Conservation (phyloP, 2,329 filamentous ascomycete species). For the Metarhizium humberi region DNA sequence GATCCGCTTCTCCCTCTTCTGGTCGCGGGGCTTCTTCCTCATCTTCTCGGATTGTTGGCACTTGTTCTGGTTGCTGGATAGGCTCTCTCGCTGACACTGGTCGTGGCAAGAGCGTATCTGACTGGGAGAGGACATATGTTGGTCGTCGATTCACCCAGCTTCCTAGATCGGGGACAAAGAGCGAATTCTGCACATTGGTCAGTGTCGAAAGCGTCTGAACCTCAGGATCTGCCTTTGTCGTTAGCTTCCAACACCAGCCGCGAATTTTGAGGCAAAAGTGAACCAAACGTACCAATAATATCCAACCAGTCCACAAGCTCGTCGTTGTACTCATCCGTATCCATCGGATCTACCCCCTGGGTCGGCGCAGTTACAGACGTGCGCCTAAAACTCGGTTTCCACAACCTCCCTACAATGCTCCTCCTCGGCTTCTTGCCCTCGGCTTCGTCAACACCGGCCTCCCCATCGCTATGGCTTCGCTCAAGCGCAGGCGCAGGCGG, state of each 20-base stretch:
- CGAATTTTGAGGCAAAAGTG: neutral
- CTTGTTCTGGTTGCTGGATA: constrained; percentile 9
- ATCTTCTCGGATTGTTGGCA: constrained; percentile 2
- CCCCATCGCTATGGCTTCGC: constrained; percentile 2
- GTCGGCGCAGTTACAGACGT: neutral
- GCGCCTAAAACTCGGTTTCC: constrained; percentile 3
- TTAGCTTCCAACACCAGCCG: neutral
- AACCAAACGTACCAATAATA: constrained; percentile 24
- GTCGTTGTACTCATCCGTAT: constrained; percentile 26
- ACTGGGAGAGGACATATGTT: constrained; percentile 61
- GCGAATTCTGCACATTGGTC: constrained; percentile 83
- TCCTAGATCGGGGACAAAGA: constrained; percentile 78
- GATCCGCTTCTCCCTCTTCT: constrained; percentile 13
- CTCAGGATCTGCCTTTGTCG: constrained; percentile 57
- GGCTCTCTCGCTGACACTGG: neutral
- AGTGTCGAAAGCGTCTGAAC: constrained; percentile 74
- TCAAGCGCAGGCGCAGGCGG: constrained; percentile 9
- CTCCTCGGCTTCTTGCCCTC: neutral
- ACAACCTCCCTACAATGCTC: constrained; percentile 5
- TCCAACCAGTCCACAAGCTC: constrained; percentile 30
- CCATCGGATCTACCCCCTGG: constrained; percentile 8
- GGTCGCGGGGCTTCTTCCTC: constrained; percentile 3
- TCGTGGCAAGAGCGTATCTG: neutral
- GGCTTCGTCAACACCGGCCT: neutral
- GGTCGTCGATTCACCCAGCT: constrained; percentile 65